Evolutionary conservation across 1,284 basidiomycete genomes (phyloP), one percentile per base, ranked within the genome.

Genomic region (Cutaneotrichosporon sp.): DNA sequence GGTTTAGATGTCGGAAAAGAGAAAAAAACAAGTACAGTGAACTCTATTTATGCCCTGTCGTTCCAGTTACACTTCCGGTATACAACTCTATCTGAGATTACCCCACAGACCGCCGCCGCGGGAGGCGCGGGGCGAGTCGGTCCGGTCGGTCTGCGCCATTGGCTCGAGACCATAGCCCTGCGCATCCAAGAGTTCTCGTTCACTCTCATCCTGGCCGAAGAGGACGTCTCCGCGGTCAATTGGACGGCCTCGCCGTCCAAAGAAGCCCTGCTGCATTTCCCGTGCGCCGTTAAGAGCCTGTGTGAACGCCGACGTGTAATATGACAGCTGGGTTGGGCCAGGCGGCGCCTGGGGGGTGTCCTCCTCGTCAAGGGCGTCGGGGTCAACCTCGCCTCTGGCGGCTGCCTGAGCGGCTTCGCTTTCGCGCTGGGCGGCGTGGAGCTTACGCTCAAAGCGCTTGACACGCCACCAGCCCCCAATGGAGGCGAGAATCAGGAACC

Each of bases 401-500:
- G 61, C 62, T 4, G 64, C 66, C 56, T 70, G 68, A 16, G 71
- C 71, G 1, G 44, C 55, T 48, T 70, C 69, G 10, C 59, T 62
- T 46, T 73, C 68, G 45, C 65, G 51, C 54, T 71, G 68, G 10
- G 69, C 71, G 14, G 46, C 41, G 27, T 56, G 43, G 35, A 73
- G 58, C 20, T 65, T 68, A 33, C 51, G 25, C 56, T 73, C 75
- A 50, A 74, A 76, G n/a, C 86, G 82, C 71, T 90, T 90, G 34
- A 90, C 82, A 59, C 89, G 82, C 81, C 86, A 89, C 76, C 84
- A 93, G 19, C 86, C 84, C 41, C 90, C 81, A 46, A 87, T 59
- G 37, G 85, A 86, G 2, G 87, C 86, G 19, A 91, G 77, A 16
- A 94, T 78, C 34, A 93, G 77, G 79, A 94, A 90, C 90, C 90